phyloP scores from a whole-genome alignment of 306 rosid species.

The Dryas octopetala region DNA sequence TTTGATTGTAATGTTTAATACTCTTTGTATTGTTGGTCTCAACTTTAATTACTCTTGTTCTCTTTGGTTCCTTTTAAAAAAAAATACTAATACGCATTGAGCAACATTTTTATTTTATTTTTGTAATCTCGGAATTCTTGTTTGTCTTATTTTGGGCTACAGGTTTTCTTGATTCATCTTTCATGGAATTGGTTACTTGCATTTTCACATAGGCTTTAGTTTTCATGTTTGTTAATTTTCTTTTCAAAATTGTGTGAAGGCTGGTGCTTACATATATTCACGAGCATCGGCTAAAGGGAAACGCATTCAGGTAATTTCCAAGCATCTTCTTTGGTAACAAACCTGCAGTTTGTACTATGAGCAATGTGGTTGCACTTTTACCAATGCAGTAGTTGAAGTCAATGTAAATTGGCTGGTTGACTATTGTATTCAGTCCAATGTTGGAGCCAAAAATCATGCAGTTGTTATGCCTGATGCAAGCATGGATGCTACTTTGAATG shows the following conservation, averaged over 20 bases:
- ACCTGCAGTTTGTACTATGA: background rate
- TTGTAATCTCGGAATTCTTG: background rate
- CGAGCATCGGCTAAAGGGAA: slow-evolving; percentile 93
- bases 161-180: background rate
- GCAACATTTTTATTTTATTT: background rate
- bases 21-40: background rate
- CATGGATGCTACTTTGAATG: slow-evolving; percentile 74
- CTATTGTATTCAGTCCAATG: slow-evolving; percentile 66
- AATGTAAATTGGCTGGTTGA: slow-evolving; percentile 22
- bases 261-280: slow-evolving; percentile 93
- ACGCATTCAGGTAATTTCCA: slow-evolving; percentile 73
- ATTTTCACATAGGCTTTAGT: background rate
- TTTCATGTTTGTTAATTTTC: background rate
- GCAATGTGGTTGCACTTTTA: slow-evolving; percentile 24
- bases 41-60: background rate
- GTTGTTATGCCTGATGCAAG: slow-evolving; percentile 91
- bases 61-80: background rate
- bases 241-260: slow-evolving; percentile 40
- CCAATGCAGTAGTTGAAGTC: slow-evolving; percentile 17
- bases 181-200: background rate
- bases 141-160: background rate
- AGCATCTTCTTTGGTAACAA: background rate
- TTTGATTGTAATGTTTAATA: background rate
- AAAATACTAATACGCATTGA: background rate
- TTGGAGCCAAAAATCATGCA: slow-evolving; percentile 98